Conservation (phyloP, 1,284 basidiomycete genomes). For the Melampsora americana region DNA sequence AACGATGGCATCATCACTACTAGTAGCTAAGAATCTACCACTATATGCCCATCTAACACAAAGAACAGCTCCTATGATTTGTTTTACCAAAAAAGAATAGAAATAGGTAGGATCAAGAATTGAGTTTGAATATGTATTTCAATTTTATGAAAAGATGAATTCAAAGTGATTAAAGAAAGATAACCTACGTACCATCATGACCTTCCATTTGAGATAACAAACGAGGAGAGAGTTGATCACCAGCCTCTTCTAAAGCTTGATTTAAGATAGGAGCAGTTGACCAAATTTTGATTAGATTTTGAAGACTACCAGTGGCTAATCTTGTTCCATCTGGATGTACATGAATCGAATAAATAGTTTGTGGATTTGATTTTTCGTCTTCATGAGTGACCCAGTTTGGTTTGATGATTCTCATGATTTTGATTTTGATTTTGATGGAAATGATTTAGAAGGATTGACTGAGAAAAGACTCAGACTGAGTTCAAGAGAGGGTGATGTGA, state of each 20-base stretch:
- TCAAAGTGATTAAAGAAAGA: neutral
- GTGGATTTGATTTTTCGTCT: constrained; percentile 63
- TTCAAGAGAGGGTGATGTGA: too few species aligned
- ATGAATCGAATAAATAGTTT: constrained; percentile 85
- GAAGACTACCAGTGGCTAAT: constrained; percentile 80
- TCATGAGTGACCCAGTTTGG: constrained; percentile 56
- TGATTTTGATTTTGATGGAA: neutral
- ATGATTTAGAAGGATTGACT: too few species aligned
- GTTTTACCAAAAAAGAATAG: neutral
- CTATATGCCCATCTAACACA: constrained; percentile 94
- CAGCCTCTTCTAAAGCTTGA: constrained; percentile 65
- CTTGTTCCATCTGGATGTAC: constrained; percentile 94
- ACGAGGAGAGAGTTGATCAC: constrained; percentile 68
- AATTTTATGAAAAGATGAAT: neutral
- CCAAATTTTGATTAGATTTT: constrained; percentile 78
- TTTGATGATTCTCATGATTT: constrained; percentile 54
- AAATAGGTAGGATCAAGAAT: neutral
- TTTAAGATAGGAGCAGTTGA: constrained; percentile 87
- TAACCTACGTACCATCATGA: constrained; percentile 66
- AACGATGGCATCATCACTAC: constrained; percentile 89
- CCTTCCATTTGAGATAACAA: constrained; percentile 84
- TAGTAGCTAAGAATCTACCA: constrained; percentile 88
- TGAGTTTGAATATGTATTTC: neutral
- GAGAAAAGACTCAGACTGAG: too few species aligned
- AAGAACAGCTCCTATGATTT: constrained; percentile 80